Conservation (phyloP, 2,329 filamentous ascomycete genomes). For the Mycogone perniciosa region DNA sequence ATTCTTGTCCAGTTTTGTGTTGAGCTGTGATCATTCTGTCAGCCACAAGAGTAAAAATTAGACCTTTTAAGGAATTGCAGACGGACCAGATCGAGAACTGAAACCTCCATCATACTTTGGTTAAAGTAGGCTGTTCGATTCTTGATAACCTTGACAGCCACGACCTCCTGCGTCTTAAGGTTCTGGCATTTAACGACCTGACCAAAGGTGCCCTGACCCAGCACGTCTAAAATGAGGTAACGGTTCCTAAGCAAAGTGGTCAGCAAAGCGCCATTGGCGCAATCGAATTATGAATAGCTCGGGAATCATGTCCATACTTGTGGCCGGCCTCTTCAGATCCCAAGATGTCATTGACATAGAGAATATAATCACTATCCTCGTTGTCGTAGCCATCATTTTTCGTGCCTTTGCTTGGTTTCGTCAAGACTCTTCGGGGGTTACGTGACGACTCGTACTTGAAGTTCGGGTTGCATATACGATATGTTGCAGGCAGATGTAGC, state of each 20-base stretch:
- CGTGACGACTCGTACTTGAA: constrained; percentile 99
- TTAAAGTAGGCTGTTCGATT: constrained; percentile 99
- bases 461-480: constrained; percentile 93
- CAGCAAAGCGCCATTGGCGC: background rate
- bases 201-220: constrained; percentile 95
- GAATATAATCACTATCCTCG: constrained; percentile 97
- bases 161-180: constrained; percentile 94
- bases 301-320: constrained; percentile 56
- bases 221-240: constrained; percentile 92
- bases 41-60: background rate
- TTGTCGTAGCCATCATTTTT: constrained; percentile 99
- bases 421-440: constrained; percentile 90
- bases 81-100: constrained; percentile 83
- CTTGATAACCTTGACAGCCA: constrained; percentile 98
- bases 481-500: constrained; percentile 85
- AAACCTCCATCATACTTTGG: constrained; percentile 99
- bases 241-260: constrained; percentile 59
- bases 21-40: constrained; percentile 53
- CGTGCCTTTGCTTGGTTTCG: constrained; percentile 94
- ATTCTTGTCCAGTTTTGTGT: constrained; percentile 98
- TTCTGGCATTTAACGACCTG: constrained; percentile 99
- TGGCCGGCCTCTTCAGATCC: constrained; percentile 97
- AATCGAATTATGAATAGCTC: background rate
- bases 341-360: constrained; percentile 97
- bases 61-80: background rate